Base-by-base conservation (phyloP, 2,329 filamentous ascomycete genomes). In the Didymellaceae sp. region DNA sequence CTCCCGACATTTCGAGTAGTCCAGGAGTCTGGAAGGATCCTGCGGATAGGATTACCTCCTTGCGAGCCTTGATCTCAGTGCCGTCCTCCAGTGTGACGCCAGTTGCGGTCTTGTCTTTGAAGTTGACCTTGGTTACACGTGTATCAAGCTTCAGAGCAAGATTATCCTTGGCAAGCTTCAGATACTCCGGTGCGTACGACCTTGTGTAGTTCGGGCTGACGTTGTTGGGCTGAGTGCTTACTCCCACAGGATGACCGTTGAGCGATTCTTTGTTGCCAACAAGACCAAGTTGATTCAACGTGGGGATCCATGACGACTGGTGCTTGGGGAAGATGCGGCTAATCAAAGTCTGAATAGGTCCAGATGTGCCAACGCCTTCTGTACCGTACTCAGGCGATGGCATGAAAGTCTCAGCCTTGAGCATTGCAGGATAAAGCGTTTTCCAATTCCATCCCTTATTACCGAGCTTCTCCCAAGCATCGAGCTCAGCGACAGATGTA, bases 201-300 rank as follows among this genome's bases (percentile, higher is more conserved):
- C 82, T 73, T 16, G 70, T 76, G 55, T 78, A 81, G 31, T 76
- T 74, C 4, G 70, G 72, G 8, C 75, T 73, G 28, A 84, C 75
- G 48, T 76, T 80, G 54, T 74, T 79, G 8, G 81, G 74, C 50
- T 80, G 78, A 25, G 74, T 77, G 66, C 77, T 78, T 6, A 78
- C 78, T 6, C 82, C 82, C 3, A 81, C 62, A 11, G 77, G 77
- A 38, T 79, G 75, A 1, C 82, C 82, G 11, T 74, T 72, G 2
- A 83, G 70, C 7, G 78, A 81, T 39, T 80, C 68, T n/a, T 62
- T 58, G 43, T 78, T 78, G 5, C 62, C 52, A 2, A 63, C 41
- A 7, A 78, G 68, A 1, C 79, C 80, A 2, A 80, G 64, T 24
- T 71, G 75, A 31, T 77, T 75, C 31, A 83, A 63, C 0, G 79